Conservation (phyloP, 129 eudicot species). For the Scalesia atractyloides region DNA sequence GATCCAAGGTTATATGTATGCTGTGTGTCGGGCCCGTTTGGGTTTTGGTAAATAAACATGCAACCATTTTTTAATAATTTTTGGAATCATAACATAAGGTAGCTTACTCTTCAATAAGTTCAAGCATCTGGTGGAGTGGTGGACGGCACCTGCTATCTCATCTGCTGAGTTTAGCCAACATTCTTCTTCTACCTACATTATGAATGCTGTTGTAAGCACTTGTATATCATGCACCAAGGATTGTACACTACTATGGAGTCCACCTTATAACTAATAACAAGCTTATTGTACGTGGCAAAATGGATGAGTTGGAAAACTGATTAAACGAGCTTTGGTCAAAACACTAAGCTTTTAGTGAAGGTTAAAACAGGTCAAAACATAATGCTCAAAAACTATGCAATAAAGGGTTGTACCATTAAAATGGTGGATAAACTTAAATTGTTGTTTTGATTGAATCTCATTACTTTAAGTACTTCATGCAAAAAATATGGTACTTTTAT, state of each 20-base stretch:
- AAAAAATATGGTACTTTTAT: too few species aligned
- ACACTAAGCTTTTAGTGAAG: neutral
- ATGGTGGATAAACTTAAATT: neutral
- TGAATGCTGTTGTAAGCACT: neutral
- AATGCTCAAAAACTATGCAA: neutral
- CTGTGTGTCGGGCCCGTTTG: too few species aligned
- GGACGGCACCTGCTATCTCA: conserved; percentile 72
- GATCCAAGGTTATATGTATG: too few species aligned
- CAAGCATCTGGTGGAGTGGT: conserved; percentile 71
- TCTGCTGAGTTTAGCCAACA: conserved; percentile 87
- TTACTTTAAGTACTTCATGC: too few species aligned
- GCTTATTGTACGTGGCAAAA: neutral
- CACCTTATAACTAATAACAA: neutral
- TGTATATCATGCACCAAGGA: neutral
- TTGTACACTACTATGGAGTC: neutral
- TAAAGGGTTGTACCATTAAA: neutral
- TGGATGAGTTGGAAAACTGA: neutral
- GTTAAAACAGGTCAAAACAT: neutral
- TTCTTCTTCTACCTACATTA: conserved; percentile 79
- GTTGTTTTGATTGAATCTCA: too few species aligned
- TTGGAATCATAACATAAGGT: conserved; percentile 42
- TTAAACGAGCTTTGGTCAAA: neutral
- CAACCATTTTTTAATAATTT: conserved; percentile 33
- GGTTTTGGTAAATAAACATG: conserved; percentile 22
- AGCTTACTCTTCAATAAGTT: conserved; percentile 81